Evolutionary conservation across 2,329 filamentous ascomycete genomes (phyloP).

Genomic region (Aspergillus oerlinghausenensis): DNA sequence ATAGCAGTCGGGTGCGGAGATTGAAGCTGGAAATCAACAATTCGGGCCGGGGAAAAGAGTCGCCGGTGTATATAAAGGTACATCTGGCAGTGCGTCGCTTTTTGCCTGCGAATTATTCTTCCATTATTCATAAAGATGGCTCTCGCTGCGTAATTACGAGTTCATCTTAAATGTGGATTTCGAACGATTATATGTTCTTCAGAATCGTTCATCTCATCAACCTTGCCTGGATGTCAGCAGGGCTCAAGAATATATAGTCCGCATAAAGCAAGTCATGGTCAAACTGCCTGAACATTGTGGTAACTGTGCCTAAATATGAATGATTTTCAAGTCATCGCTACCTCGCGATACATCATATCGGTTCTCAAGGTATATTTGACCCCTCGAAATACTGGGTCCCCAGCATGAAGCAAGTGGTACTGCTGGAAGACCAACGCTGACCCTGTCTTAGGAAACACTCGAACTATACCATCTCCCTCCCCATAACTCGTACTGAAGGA

Average conservation of each 20-base stretch:
- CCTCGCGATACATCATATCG: slow-evolving; percentile 48
- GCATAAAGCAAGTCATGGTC: not conserved
- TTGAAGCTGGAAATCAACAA: slow-evolving; percentile 1
- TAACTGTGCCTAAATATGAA: not conserved
- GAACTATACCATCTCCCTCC: slow-evolving; percentile 26
- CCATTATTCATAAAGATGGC: not conserved
- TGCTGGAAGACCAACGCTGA: slow-evolving; percentile 56
- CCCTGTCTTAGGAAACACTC: slow-evolving; percentile 49
- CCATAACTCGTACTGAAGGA: slow-evolving; percentile 42
- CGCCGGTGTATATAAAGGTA: not conserved
- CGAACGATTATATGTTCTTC: not conserved
- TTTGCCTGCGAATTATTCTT: not conserved
- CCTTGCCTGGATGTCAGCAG: not conserved
- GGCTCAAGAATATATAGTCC: not conserved
- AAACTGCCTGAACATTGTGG: not conserved
- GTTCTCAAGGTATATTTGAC: slow-evolving; percentile 54
- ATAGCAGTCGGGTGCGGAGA: not conserved
- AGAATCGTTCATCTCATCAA: not conserved
- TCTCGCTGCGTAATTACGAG: not conserved
- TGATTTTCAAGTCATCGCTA: not conserved
- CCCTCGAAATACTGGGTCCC: slow-evolving; percentile 51
- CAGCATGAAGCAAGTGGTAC: slow-evolving; percentile 47
- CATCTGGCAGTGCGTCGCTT: not conserved
- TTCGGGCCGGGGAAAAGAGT: slow-evolving; percentile 4
- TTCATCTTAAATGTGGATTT: no score